Conservation (phyloP, 345 rosid genomes). For the Brassica incana region DNA sequence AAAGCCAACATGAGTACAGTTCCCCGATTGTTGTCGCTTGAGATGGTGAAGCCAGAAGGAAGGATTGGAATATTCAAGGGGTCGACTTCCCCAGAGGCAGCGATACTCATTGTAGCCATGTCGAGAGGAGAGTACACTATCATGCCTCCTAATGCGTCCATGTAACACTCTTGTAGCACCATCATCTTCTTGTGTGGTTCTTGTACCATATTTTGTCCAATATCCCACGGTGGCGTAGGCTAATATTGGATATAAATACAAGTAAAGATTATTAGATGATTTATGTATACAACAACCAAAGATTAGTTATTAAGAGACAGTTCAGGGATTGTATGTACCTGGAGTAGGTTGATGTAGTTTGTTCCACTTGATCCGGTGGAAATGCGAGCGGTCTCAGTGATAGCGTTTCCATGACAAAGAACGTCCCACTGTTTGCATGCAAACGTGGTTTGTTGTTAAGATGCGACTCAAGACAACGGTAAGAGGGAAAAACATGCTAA, state of each 20-base stretch:
- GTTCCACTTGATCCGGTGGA: conserved; percentile 49
- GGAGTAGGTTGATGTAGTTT: conserved; percentile 48
- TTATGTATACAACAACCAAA: background rate
- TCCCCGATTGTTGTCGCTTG: conserved; percentile 46
- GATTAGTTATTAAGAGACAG: background rate
- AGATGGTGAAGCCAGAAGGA: conserved; percentile 73
- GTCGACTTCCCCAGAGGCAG: conserved; percentile 41
- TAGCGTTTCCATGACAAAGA: conserved; percentile 44
- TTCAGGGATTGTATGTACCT: conserved; percentile 40
- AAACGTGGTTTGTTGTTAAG: background rate
- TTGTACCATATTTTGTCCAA: background rate
- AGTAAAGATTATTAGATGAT: background rate
- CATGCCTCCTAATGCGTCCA: conserved; percentile 50
- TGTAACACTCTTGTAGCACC: conserved; percentile 63
- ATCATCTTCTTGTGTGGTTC: conserved; percentile 32
- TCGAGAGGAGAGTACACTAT: conserved; percentile 66
- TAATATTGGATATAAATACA: conserved; percentile 1
- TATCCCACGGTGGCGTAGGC: background rate
- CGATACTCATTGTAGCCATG: conserved; percentile 34
- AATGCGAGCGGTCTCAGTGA: conserved; percentile 50
- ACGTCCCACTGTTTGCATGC: conserved; percentile 68
- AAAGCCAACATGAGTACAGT: conserved; percentile 60
- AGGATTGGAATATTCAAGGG: conserved; percentile 48
- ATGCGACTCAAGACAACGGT: background rate
- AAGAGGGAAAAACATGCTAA: background rate